These are phyloP conservation scores for Aspergillus heteromorphus DNA, from an alignment of 495 filamentous ascomycete species.

Conservation along the genomic window DNA sequence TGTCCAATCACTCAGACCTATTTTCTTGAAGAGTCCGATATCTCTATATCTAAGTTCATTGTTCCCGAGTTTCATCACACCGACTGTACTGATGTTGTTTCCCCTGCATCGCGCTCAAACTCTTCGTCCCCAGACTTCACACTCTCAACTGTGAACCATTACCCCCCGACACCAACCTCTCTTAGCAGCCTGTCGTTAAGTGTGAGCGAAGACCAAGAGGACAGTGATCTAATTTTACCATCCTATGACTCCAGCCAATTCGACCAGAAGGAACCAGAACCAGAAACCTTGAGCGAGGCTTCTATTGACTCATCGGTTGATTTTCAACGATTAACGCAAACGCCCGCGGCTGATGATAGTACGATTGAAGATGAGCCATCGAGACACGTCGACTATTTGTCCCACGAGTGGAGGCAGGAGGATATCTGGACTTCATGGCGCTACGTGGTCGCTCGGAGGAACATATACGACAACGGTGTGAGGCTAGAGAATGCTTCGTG, in stretches of 20 bases:
- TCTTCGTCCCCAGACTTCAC: conserved; percentile 38
- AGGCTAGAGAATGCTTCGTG: conserved; percentile 95
- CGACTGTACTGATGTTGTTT: conserved; percentile 31
- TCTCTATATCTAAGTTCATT: conserved; percentile 28
- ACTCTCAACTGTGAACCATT: conserved; percentile 16
- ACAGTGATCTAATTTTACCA: conserved; percentile 53
- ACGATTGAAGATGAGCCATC: conserved; percentile 73
- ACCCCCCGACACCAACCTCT: conserved; percentile 51
- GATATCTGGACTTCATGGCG: conserved; percentile 98
- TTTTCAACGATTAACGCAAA: conserved; percentile 12
- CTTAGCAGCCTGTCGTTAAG: conserved; percentile 59
- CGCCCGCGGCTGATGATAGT: conserved; percentile 72
- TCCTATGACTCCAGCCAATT: conserved; percentile 48
- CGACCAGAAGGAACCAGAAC: conserved; percentile 11
- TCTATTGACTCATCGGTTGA: conserved; percentile 18
- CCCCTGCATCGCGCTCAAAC: conserved; percentile 33
- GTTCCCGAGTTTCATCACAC: conserved; percentile 28
- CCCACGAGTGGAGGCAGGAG: conserved; percentile 92
- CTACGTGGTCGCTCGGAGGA: conserved; percentile 74
- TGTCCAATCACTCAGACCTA: conserved; percentile 42
- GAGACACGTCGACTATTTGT: conserved; percentile 92
- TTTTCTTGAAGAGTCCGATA: conserved; percentile 29
- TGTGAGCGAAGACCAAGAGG: conserved; percentile 45
- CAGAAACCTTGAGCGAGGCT: conserved; percentile 17
- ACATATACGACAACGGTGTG: conserved; percentile 71